Percentiles rank a stretch among this genome's conserved stretches.
Evolutionary conservation across 2,329 filamentous ascomycete genomes (phyloP).

Genomic region (Botrytis galanthina): DNA sequence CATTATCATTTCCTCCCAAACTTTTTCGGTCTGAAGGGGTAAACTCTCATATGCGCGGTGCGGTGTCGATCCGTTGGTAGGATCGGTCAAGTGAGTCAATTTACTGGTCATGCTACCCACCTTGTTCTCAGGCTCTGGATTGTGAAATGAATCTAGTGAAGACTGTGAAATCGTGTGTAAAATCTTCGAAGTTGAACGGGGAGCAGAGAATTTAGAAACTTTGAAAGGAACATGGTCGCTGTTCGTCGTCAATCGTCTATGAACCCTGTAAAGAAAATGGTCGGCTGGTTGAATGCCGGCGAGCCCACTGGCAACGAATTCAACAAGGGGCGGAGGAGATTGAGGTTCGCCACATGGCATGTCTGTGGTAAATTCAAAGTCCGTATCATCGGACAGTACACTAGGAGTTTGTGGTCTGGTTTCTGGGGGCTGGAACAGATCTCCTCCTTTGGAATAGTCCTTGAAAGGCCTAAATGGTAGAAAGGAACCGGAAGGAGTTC

Average conservation of each 20-base stretch:
- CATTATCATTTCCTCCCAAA: neutral
- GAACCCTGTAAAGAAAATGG: slow-evolving; percentile 57
- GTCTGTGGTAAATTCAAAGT: slow-evolving; percentile 38
- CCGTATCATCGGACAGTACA: slow-evolving; percentile 25
- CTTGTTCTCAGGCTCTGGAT: neutral
- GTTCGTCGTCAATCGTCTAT: slow-evolving; percentile 33
- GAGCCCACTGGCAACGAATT: slow-evolving; percentile 57
- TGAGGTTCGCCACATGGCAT: neutral
- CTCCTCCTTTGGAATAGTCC: slow-evolving; percentile 38
- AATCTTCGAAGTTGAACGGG: slow-evolving; percentile 20
- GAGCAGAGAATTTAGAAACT: slow-evolving; percentile 25
- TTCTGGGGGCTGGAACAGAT: slow-evolving; percentile 25
- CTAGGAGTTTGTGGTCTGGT: slow-evolving; percentile 31
- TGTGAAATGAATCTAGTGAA: slow-evolving; percentile 25
- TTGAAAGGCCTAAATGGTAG: slow-evolving; percentile 48
- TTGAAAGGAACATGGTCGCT: slow-evolving; percentile 2
- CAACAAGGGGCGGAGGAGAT: slow-evolving; percentile 25
- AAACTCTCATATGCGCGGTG: neutral
- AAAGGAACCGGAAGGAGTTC: slow-evolving; percentile 27
- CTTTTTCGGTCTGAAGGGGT: neutral
- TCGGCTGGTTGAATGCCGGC: slow-evolving; percentile 62
- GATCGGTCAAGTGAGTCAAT: slow-evolving; percentile 17
- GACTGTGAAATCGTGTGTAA: slow-evolving; percentile 27
- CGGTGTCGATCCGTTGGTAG: neutral
- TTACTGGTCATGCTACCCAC: slow-evolving; percentile 18